A percentile compares a stretch with the other conserved stretches of the same genome.
phyloP scores from a whole-genome alignment of 2,329 filamentous ascomycete species.

The Phialocephala subalpina region DNA sequence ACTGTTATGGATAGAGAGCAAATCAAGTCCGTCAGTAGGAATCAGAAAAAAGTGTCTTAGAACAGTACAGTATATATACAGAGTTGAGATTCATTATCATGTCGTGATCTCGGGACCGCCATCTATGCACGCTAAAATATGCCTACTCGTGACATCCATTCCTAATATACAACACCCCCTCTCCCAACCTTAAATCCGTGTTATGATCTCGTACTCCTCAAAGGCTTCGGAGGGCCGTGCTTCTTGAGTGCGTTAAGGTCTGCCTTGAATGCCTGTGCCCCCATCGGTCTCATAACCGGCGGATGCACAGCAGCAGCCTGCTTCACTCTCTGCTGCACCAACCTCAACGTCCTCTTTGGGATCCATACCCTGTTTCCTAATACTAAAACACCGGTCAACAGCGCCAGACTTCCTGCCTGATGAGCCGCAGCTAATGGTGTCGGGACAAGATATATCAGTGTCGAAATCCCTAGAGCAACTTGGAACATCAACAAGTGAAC shows the following conservation, averaged over 20 bases:
- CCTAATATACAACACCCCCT: not conserved
- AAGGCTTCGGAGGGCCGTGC: slow-evolving; percentile 11
- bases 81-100: slow-evolving; percentile 21
- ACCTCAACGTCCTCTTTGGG: slow-evolving; percentile 68
- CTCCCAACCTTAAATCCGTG: not conserved
- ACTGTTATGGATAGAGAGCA: not conserved
- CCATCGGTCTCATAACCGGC: not conserved
- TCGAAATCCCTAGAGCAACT: slow-evolving; percentile 86
- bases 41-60: slow-evolving; percentile 1
- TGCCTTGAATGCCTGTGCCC: slow-evolving; percentile 16
- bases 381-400: slow-evolving; percentile 83
- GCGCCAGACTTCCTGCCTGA: slow-evolving; percentile 86
- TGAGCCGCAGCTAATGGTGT: slow-evolving; percentile 87
- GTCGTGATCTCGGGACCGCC: not conserved
- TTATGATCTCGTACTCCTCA: not conserved
- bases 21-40: not conserved
- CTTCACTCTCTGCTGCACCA: slow-evolving; percentile 56
- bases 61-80: slow-evolving; percentile 6
- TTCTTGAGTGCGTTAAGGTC: slow-evolving; percentile 21
- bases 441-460: slow-evolving; percentile 93
- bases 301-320: slow-evolving; percentile 25
- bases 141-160: not conserved
- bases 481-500: slow-evolving; percentile 85
- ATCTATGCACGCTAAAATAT: slow-evolving; percentile 5
- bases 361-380: slow-evolving; percentile 81